Evolutionary conservation across 768 basidiomycete genomes (phyloP).

Genomic region (Amyloporia xantha): DNA sequence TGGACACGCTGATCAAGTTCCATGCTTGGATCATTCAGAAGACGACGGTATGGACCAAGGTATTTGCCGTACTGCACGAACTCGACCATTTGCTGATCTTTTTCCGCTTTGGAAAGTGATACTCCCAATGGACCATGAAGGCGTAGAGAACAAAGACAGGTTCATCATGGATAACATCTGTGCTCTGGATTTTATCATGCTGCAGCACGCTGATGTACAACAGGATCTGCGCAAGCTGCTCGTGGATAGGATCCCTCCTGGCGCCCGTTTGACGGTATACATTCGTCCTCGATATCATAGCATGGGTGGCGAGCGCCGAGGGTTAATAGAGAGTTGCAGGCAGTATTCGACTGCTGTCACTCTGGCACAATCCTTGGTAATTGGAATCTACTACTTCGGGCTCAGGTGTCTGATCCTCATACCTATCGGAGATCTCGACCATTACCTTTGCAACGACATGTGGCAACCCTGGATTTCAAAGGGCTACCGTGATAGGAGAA

Average conservation of each 20-base stretch:
- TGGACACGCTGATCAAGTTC: conserved; percentile 7
- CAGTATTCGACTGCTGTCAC: conserved; percentile 17
- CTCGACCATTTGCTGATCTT: neutral
- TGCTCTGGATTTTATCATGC: neutral
- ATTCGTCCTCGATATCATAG: too few species aligned
- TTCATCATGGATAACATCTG: conserved; percentile 13
- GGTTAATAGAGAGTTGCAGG: too few species aligned
- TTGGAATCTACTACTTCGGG: too few species aligned
- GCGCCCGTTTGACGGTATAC: conserved; percentile 13
- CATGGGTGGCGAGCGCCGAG: too few species aligned
- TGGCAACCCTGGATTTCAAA: conserved; percentile 19
- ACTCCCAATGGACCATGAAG: conserved; percentile 1
- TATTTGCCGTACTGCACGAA: neutral
- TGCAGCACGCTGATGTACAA: neutral
- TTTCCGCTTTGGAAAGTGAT: too few species aligned
- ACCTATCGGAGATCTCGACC: conserved; percentile 9
- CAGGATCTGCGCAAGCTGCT: conserved; percentile 14
- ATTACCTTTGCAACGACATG: conserved; percentile 18
- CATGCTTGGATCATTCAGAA: neutral
- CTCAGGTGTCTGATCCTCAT: too few species aligned
- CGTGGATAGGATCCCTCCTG: conserved; percentile 11
- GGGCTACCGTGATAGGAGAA: neutral
- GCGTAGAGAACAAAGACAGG: neutral
- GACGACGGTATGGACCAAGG: conserved; percentile 8
- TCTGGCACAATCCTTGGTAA: conserved; percentile 15